Base-by-base conservation (phyloP, 805 yeast species). In the Jamesozyma gamospora region DNA sequence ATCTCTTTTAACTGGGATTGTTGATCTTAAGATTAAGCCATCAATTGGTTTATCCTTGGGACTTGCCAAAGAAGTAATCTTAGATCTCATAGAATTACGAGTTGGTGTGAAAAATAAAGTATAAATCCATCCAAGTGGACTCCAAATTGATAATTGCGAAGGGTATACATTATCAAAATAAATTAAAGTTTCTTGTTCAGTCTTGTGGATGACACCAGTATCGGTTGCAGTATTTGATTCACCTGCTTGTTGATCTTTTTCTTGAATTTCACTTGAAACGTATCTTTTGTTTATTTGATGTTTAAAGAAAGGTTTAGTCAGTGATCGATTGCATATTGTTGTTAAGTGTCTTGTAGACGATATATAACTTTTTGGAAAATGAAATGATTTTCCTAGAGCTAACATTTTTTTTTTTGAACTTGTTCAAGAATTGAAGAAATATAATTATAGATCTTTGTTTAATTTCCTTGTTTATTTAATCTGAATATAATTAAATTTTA, bases 1-100 rank as follows among this genome's bases (percentile, higher is more conserved):
- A 54, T 92, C 98, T 44, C 94, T 69, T 41, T 67, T 69, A 40
- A 88, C 72, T 0, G 92, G 82, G 26, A 79, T 74, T 25, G 85
- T 69, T 2, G 78, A 77, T 6, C 72, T 67, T 36, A 85, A 65
- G 24, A 69, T 61, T 18, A 78, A 42, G 2, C 64, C 67, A 32
- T 59, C 58, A n/a, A 67, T 60, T 2, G 69, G 65, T 16, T 52
- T 55, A 1, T 45, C 46, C 4, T 48, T 47, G 5, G 72, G 67
- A 28, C 65, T 61, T 0, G 75, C 70, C 11, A 70, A 53, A 2
- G 52, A 46, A 38, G 57, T 38, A 8, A 74, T 63, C 27, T 62
- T 63, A 1, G 61, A 65, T 18, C 69, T 61, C 15, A 64, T 61
- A 10, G 68, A 69, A 15, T 64, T 64, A 4, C 65, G 55, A 3